Evolutionary conservation across 139 green algal species (phyloP), one percentile per base, ranked within the genome.

Genomic region (Coelastrella sp.): DNA sequence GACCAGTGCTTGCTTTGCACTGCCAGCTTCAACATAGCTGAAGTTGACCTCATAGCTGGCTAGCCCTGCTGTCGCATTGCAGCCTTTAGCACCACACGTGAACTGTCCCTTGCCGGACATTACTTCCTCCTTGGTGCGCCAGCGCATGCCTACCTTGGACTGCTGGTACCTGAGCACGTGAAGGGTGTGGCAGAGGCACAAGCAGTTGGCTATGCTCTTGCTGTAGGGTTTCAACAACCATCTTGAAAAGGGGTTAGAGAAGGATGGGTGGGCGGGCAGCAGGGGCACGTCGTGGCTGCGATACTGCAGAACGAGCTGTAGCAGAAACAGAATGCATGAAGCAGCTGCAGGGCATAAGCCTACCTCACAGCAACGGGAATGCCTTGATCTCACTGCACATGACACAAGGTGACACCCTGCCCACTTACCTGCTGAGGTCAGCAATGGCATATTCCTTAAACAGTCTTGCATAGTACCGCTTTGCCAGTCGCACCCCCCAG

Each of bases 391-490:
- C 35, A 49, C 35, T 5, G 35, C 35, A 49, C 35, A 49, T 49
- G 35, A 49, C 35, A 49, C 35, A 49, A 49, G 35, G 35, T 3
- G 35, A 70, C 4, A 17, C 15, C 12, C 5, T 70, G 63, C 15
- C 70, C 11, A 15, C 11, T 78, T 95, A 98, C 22, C 95, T 91
- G n/a, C 87, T 95, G 14, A 99, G 93, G 93, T 99, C 97, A 15
- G 94, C 97, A 22, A 99, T 96, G 89, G 92, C 95, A 87, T 98
- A 99, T 91, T 99, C 97, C 81, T 96, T 96, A 93, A 97, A 99
- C 14, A 99, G 94, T 73, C 96, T 94, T 72, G 95, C 87, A 80
- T 99, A 98, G 92, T 99, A 99, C 6, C 90, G 86, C 35, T 92
- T 93, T 1, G 97, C 96, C 35, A 99, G 90, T 0, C 93, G 87